Evolutionary conservation across 106 monocot genomes (phyloP).

Genomic region (Alisma plantagoaquatica): DNA sequence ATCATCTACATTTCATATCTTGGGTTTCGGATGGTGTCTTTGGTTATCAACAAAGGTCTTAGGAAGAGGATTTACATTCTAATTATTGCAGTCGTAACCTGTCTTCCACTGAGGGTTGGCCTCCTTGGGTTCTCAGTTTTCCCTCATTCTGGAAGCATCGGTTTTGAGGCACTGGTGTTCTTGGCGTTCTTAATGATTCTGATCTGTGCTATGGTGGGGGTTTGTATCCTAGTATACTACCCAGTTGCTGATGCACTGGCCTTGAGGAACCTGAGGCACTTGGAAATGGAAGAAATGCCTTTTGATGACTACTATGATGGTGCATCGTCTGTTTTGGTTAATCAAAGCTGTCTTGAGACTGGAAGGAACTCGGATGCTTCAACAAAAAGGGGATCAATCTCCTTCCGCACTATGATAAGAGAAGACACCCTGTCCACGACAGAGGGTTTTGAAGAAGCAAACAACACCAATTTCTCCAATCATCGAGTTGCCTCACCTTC

Average conservation of each 20-base stretch:
- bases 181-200: conserved; percentile 16
- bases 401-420: conserved; percentile 19
- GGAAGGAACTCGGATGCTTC: conserved; percentile 30
- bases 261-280: conserved; percentile 1
- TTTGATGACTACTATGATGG: conserved; percentile 26
- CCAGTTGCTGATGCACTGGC: conserved; percentile 27
- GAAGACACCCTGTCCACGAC: too few relatives aligned
- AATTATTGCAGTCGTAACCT: conserved; percentile 4
- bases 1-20: conserved; percentile 12
- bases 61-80: conserved; percentile 12
- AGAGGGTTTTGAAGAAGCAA: too few relatives aligned
- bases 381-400: conserved; percentile 22
- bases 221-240: conserved; percentile 19
- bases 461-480: neutral
- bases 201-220: conserved; percentile 4
- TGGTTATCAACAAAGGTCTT: conserved; percentile 22
- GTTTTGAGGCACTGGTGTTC: conserved; percentile 19
- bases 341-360: conserved; percentile 22
- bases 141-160: conserved; percentile 8
- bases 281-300: conserved; percentile 9
- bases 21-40: conserved; percentile 11
- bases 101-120: conserved; percentile 12
- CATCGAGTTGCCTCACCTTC: neutral
- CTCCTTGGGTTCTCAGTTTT: conserved; percentile 25
- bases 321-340: conserved; percentile 11